Base-by-base conservation (phyloP, 139 green algal species). In the Micractinium sp. region DNA sequence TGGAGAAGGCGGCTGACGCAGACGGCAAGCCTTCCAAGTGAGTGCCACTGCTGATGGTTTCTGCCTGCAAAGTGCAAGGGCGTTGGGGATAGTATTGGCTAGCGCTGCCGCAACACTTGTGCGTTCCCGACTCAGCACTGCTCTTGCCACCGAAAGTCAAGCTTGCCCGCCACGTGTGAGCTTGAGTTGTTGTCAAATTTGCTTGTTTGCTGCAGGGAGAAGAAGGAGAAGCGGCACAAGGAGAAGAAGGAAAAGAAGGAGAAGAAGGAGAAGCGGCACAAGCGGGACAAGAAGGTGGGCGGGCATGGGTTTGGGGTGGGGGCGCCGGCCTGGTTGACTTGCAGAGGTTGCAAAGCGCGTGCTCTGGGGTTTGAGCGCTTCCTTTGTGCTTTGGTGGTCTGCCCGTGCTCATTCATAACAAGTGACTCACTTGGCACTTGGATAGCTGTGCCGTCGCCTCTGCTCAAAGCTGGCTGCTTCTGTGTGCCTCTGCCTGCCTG, bases 211-310 rank as follows among this genome's bases (percentile, higher is more conserved):
- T 22, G 35, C 86, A 86, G 78, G 86, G 41, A 79, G 18, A 69
- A 86, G 63, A 87, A 88, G 53, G 81, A 90, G 53, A 88, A 90
- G 71, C 73, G 74, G 33, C 63, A 90, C 77, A 90, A 90, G 3
- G 77, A 90, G 36, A 90, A 85, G 39, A 76, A 90, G 76, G 78
- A 75, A 56, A 27, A 76, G 75, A 89, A 90, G 67, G 56, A 82
- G 25, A 90, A 86, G 63, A 87, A 88, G 53, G 81, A 90, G 53
- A 88, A 90, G 71, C 73, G 74, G 25, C 63, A 90, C 77, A 90
- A 90, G 39, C 77, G 63, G 3, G 77, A 90, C 61, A 90, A 85
- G 39, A 76, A 90, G 76, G 78, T 78, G 71, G 25, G 67, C 19
- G 0, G 15, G 56, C 63, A 61, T 38, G 39, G 33, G 33, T 9